Evolutionary conservation across 1,139 yeast genomes (phyloP), one percentile per base, ranked within the genome.

Genomic region (Saccharomyces hybrid): DNA sequence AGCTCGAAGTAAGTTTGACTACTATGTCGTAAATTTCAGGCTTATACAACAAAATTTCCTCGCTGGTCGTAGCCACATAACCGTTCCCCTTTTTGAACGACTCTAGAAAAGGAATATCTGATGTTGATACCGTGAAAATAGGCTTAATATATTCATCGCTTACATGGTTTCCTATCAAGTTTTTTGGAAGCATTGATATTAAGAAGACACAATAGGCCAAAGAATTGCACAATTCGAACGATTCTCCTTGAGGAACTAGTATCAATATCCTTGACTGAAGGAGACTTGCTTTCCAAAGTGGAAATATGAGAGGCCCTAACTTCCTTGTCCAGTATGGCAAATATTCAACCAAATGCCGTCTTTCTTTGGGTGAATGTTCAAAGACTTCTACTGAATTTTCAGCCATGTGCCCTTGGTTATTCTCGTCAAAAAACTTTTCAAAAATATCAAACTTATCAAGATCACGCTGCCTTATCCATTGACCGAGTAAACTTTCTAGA

Each of bases 301-400:
- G 80, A 64, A 86, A 88, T 2, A 86, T 74, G 50, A 86, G 71
- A 0, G 97, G 95, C 0, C 97, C 97, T 55, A 86, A 73, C 6
- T 70, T 67, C 46, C 60, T 55, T 6, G 60, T 50, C 68, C 68
- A 66, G 49, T 56, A 63, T 6, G 68, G 64, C 13, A 64, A 53
- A 34, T 58, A 54, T 9, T 62, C 68, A 53, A 60, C 58, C 65
- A 60, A 58, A 47, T 58, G 61, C 46, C 61, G 56, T 55, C 58
- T 48, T 47, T 55, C 48, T 16, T 50, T 9, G 11, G 25, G 13
- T 9, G 25, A 19, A 19, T 19, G 6, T 8, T 38, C 44, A 6
- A 19, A 16, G 6, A 9, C 11, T 38, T 19, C 26, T 16, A 38
- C 11, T 9, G 44, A 16, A 38, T 19, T 16, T 38, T 19, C 26